Evolutionary conservation across 352 stramenopile genomes (phyloP), one percentile per base, ranked within the genome.

Genomic region (Phytopythium sindhum): DNA sequence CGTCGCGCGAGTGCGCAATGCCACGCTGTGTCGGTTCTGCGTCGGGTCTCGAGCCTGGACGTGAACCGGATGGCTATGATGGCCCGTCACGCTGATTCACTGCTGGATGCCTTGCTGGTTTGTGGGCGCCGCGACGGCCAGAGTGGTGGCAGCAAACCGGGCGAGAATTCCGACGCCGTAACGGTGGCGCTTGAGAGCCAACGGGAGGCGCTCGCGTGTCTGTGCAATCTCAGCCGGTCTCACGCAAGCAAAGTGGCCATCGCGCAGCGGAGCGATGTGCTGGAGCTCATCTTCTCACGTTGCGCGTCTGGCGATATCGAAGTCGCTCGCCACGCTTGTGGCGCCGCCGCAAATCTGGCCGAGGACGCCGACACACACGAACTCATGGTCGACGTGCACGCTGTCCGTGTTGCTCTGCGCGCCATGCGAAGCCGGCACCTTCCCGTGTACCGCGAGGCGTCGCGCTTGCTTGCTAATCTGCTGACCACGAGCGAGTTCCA

Each of bases 401-500:
- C 86, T 21, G 77, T 98, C n/a, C 90, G 97, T 60, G 86, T 93
- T 6, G 78, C 88, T 33, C 78, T 95, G 29, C 93, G 90, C 55
- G 73, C 96, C 35, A 97, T 98, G 81, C 83, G 93, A 15, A 95
- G 83, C 56, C 75, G 89, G 23, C 93, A 98, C 53, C 54, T 98
- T 17, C 80, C 86, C 24, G 89, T 98, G 21, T 96, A 97, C 47
- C 87, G 97, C 59, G 96, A 99, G 75, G 91, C 96, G 0, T 83
- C 84, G 4, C 93, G 96, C 51, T 80, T 92, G 17, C 64, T 98
- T 6, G 80, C 91, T 14, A 98, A 98, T 63, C 65, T 99, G 56
- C 61, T 98, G 37, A 89, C 75, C 10, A 96, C 91, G 2, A 65
- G 66, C 23, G 84, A 89, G 44, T 86, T 89, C 50, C 94, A 98